Percentiles rank a stretch among this genome's conserved stretches.
Evolutionary conservation across 2,329 filamentous ascomycete species (phyloP).

Genomic region (Arthrobotrys entomopaga): DNA sequence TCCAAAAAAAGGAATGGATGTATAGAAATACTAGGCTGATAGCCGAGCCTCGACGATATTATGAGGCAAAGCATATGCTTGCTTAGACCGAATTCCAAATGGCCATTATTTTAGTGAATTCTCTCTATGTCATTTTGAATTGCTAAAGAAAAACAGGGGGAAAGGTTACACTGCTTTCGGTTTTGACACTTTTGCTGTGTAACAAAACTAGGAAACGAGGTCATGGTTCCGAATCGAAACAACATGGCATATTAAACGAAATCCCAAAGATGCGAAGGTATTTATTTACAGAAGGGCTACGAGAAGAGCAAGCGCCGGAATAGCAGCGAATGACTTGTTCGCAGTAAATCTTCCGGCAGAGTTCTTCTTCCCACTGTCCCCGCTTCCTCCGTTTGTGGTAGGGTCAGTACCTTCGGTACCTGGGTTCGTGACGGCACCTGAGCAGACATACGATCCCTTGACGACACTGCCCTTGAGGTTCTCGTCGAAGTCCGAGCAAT

Average conservation of each 20-base stretch:
- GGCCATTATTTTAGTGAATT: constrained; percentile 35
- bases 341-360: constrained; percentile 60
- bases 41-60: constrained; percentile 19
- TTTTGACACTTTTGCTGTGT: neutral
- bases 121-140: constrained; percentile 47
- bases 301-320: constrained; percentile 63
- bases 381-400: constrained; percentile 58
- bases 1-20: constrained; percentile 16
- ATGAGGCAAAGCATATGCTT: constrained; percentile 11
- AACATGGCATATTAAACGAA: constrained; percentile 53
- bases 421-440: constrained; percentile 45
- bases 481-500: constrained; percentile 68
- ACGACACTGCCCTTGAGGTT: constrained; percentile 62
- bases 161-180: neutral
- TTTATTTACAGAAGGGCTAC: constrained; percentile 59
- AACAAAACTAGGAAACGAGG: neutral
- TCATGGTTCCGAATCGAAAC: constrained; percentile 54
- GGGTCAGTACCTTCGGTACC: constrained; percentile 51
- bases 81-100: constrained; percentile 10
- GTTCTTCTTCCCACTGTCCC: constrained; percentile 60
- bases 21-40: constrained; percentile 30
- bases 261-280: constrained; percentile 40
- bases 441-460: constrained; percentile 56
- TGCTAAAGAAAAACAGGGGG: constrained; percentile 21
- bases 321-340: constrained; percentile 55